These are phyloP conservation scores for Penicillium sp. DNA, from an alignment of 2,329 filamentous ascomycete genomes.

Conservation along the genomic window DNA sequence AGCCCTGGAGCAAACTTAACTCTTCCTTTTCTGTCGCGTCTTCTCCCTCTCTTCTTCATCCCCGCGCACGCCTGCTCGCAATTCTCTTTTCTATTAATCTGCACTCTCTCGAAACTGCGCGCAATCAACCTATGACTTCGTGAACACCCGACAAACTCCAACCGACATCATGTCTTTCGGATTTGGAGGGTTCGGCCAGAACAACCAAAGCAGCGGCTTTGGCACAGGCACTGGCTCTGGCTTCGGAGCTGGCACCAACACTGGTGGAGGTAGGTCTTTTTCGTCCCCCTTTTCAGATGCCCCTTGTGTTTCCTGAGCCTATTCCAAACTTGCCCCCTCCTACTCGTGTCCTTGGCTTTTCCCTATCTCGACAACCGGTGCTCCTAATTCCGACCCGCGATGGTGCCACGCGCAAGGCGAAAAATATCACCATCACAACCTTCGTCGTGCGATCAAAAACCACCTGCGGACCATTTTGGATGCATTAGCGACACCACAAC, in stretches of 20 bases:
- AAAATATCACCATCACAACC: constrained; percentile 11
- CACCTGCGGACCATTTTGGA: constrained; percentile 26
- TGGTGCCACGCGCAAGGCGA: constrained; percentile 25
- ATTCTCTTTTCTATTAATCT: constrained; percentile 3
- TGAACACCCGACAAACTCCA: constrained; percentile 25
- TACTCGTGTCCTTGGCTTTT: constrained; percentile 17
- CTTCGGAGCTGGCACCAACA: constrained; percentile 33
- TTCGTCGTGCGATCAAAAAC: constrained; percentile 15
- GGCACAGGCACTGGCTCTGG: constrained; percentile 41
- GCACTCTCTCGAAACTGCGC: constrained; percentile 4
- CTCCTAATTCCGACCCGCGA: constrained; percentile 34
- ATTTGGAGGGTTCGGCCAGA: constrained; percentile 62
- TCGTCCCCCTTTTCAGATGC: constrained; percentile 5
- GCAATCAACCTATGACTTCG: constrained; percentile 32
- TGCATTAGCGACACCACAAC: constrained; percentile 30
- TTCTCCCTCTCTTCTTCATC: constrained; percentile 22
- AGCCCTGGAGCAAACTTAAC: constrained; percentile 19
- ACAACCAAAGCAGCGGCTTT: constrained; percentile 47
- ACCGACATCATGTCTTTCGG: constrained; percentile 43
- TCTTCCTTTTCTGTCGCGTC: constrained; percentile 27
- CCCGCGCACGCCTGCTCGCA: constrained; percentile 14
- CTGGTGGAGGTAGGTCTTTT: constrained; percentile 39
- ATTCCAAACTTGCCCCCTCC: constrained; percentile 6
- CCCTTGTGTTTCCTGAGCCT: constrained; percentile 9
- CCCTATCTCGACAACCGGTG: constrained; percentile 23